Conservation (phyloP, 768 basidiomycete genomes). For the Psilocybe cyanescens region DNA sequence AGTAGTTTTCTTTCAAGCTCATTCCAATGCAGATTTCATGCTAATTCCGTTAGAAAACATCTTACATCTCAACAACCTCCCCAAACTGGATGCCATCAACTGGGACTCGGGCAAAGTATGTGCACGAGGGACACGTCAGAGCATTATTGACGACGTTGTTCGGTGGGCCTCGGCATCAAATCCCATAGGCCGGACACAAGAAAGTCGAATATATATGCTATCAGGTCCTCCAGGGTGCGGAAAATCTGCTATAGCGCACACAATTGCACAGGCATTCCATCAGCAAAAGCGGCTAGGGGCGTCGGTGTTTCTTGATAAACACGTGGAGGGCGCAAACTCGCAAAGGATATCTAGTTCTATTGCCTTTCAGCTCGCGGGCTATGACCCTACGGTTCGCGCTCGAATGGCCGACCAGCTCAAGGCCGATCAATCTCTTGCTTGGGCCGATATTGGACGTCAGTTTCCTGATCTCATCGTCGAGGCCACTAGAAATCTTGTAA, state of each 20-base stretch:
- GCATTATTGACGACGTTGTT: conserved; percentile 2
- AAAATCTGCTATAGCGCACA: conserved; percentile 10
- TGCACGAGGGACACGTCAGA: conserved; percentile 4
- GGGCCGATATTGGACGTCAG: conserved; percentile 2
- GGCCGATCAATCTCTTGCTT: background rate
- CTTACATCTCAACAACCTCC: conserved; percentile 2
- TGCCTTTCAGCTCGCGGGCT: conserved; percentile 3
- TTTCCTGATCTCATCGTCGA: conserved; percentile 6
- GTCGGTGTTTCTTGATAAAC: background rate
- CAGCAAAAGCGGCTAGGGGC: conserved; percentile 4
- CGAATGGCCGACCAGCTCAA: conserved; percentile 1
- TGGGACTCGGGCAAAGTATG: conserved; percentile 4
- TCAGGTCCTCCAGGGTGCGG: background rate
- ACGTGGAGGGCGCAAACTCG: background rate
- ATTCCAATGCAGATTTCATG: background rate
- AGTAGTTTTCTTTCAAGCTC: background rate
- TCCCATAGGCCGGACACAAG: background rate
- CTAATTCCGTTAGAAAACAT: conserved; percentile 1
- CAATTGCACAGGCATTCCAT: conserved; percentile 2
- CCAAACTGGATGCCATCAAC: background rate
- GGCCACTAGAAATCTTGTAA: background rate
- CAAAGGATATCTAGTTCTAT: conserved; percentile 3
- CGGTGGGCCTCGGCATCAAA: conserved; percentile 1
- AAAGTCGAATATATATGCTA: conserved; percentile 6
- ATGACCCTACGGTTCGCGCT: background rate